Base-by-base conservation (phyloP, 306 rosid genomes). In the Betula pendula region DNA sequence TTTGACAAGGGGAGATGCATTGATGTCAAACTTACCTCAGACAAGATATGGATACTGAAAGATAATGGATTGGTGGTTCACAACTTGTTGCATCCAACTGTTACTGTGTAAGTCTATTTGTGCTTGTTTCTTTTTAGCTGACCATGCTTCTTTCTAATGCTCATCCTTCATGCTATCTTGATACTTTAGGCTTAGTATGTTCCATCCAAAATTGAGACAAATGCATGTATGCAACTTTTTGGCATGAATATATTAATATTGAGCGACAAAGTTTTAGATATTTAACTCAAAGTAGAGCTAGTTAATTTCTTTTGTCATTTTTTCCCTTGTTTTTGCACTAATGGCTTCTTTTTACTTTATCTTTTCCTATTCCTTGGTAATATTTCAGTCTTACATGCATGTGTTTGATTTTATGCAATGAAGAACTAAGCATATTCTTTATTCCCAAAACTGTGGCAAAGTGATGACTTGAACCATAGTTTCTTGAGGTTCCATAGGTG, bases 21-120 rank as follows among this genome's bases (percentile, higher is more conserved):
- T 79, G 98, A 95, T 81, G 93, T 88, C 73, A 90, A 90, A 82
- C 75, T 95, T 80, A 73, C 88, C 44, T 83, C 81, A 2, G 88
- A 92, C 76, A 92, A 88, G 91, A 87, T 95, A 79, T 95, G 97
- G 96, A 84, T 95, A 79, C 81, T 95, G 85, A 95, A 87, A 84
- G 93, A 85, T 78, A 85, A 90, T 65, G 93, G 85, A 72, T 77
- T 95, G 84, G 81, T 89, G 67, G 82, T 85, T 71, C 93, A 79
- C 75, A 79, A 76, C 70, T 77, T 78, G 79, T 75, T 83, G 72
- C 43, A 84, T 70, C 68, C 84, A 35, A 68, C 87, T 80, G 83
- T 31, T 68, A 78, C 81, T 12, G 77, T n/a, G 98, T 92, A 90
- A 82, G 85, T 80, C 75, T 53, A 65, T 81, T 65, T 59, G 68